Evolutionary conservation across 495 filamentous ascomycete genomes (phyloP).

Genomic region (Hyaloscypha bicolor): DNA sequence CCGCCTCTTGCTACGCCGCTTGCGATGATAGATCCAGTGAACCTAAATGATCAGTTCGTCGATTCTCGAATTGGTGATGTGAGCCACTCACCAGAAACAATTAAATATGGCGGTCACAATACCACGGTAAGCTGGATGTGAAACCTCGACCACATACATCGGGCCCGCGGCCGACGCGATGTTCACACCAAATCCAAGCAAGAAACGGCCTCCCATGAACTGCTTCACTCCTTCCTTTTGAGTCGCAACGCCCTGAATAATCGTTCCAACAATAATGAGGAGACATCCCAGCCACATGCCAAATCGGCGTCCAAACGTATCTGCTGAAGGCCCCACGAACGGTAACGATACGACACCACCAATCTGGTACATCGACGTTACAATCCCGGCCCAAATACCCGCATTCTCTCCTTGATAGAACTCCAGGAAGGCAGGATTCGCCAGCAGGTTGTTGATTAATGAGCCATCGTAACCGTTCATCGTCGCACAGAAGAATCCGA

Average conservation of each 20-base stretch:
- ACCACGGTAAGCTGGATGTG: conserved; percentile 72
- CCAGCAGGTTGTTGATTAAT: conserved; percentile 41
- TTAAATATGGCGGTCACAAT: conserved; percentile 68
- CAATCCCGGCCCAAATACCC: conserved; percentile 50
- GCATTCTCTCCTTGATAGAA: conserved; percentile 35
- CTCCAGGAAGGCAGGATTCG: conserved; percentile 32
- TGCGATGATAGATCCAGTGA: conserved; percentile 33
- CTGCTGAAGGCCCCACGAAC: conserved; percentile 52
- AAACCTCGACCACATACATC: conserved; percentile 75
- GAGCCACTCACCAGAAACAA: conserved; percentile 47
- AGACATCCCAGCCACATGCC: conserved; percentile 66
- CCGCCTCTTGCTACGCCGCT: conserved; percentile 30
- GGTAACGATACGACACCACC: conserved; percentile 59
- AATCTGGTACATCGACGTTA: conserved; percentile 61
- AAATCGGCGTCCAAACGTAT: conserved; percentile 57
- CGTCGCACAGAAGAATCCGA: conserved; percentile 46
- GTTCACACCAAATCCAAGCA: conserved; percentile 75
- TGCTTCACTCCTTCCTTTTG: conserved; percentile 37
- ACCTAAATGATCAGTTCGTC: conserved; percentile 21
- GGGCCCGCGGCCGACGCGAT: conserved; percentile 70
- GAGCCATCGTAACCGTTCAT: conserved; percentile 63
- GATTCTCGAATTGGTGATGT: neutral
- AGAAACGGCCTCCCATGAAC: conserved; percentile 77
- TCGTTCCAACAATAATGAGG: conserved; percentile 63
- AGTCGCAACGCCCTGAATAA: conserved; percentile 49